Conservation (phyloP, 139 green algal genomes). For the Ostreobium quekettii region DNA sequence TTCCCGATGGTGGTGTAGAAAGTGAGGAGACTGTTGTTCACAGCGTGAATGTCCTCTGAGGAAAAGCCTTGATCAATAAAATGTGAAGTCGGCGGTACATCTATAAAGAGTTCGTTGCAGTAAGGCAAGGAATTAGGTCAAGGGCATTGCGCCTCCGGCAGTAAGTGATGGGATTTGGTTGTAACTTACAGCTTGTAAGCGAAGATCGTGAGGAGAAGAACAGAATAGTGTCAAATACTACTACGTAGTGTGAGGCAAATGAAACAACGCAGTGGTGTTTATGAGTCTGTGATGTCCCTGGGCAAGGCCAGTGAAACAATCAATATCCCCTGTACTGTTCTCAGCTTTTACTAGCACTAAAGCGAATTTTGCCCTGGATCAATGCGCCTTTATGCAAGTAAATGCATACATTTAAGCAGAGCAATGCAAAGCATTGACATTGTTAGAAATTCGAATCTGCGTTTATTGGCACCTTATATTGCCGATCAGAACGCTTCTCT, state of each 20-base stretch:
- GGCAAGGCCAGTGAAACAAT: neutral
- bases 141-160: no score
- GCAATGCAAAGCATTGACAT: no score
- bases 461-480: no score
- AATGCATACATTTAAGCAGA: no score
- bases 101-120: neutral
- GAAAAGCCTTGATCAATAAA: neutral
- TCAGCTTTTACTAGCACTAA: neutral
- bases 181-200: neutral
- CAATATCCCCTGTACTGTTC: neutral
- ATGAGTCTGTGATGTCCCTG: neutral
- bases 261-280: neutral
- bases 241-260: neutral
- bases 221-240: neutral
- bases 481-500: no score
- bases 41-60: neutral
- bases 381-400: no score
- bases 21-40: neutral
- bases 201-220: neutral
- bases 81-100: neutral
- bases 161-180: neutral
- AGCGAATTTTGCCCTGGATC: no score
- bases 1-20: no score
- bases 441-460: no score
- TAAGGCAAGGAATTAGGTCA: neutral